Percentiles rank a stretch among this genome's conserved stretches.
phyloP scores from a whole-genome alignment of 805 yeast species.

The Sugiyamaella chiloensis region DNA sequence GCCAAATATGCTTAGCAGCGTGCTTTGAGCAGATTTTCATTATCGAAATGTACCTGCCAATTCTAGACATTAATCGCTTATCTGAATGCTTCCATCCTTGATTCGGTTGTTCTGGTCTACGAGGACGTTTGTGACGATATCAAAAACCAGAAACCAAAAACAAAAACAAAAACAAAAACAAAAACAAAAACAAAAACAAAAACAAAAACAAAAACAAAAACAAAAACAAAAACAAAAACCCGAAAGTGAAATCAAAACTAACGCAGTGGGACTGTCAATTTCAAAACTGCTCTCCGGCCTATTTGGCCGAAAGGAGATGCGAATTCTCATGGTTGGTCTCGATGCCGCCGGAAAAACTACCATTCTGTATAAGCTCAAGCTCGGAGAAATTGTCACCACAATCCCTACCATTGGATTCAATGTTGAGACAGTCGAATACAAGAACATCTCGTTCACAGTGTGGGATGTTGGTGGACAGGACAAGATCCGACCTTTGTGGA shows the following conservation, averaged over 20 bases:
- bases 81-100: too few species aligned
- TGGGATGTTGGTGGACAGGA: conserved; percentile 99
- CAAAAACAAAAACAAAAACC: too few species aligned
- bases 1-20: too few species aligned
- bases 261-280: conserved; percentile 85
- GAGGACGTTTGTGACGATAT: too few species aligned
- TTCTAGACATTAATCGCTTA: too few species aligned
- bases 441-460: conserved; percentile 92
- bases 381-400: conserved; percentile 94
- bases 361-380: conserved; percentile 87
- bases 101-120: too few species aligned
- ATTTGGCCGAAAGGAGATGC: conserved; percentile 96
- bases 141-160: too few species aligned
- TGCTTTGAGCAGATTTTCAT: too few species aligned
- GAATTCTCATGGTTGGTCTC: conserved; percentile 96
- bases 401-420: conserved; percentile 97
- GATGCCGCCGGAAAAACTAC: conserved; percentile 99
- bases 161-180: too few species aligned
- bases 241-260: conserved; percentile 1
- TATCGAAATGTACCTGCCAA: too few species aligned
- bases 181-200: too few species aligned
- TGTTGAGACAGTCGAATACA: conserved; percentile 96
- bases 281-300: conserved; percentile 93
- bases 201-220: too few species aligned
- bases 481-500: conserved; percentile 97